Conservation (phyloP, 306 rosid species). For the Trifolium repens region DNA sequence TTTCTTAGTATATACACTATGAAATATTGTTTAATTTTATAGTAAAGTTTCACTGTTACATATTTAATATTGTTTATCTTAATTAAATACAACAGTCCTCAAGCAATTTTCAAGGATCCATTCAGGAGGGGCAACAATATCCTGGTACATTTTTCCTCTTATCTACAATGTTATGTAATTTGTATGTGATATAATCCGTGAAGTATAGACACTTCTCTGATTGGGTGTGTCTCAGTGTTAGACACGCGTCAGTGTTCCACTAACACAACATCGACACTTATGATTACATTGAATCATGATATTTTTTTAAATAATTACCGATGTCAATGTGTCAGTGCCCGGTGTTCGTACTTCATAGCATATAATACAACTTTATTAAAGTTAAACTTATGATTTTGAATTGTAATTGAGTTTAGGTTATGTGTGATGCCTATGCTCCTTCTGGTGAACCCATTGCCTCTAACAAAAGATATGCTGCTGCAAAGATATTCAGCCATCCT, state of each 20-base stretch:
- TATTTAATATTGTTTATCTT: slow-evolving; percentile 5
- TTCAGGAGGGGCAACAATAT: slow-evolving; percentile 85
- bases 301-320: too few species aligned
- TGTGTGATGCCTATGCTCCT: slow-evolving; percentile 73
- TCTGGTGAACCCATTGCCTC: slow-evolving; percentile 73
- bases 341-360: too few species aligned
- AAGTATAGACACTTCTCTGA: too few species aligned
- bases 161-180: not conserved
- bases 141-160: slow-evolving; percentile 54
- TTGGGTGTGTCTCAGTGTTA: too few species aligned
- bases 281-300: too few species aligned
- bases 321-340: too few species aligned
- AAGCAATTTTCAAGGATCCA: slow-evolving; percentile 91
- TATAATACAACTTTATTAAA: not conserved
- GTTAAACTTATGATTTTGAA: not conserved
- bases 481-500: slow-evolving; percentile 69
- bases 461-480: slow-evolving; percentile 70
- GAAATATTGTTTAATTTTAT: too few species aligned
- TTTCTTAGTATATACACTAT: not conserved
- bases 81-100: slow-evolving; percentile 62
- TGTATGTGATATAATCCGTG: not conserved
- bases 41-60: too few species aligned
- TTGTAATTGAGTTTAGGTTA: slow-evolving; percentile 51
- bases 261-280: too few species aligned
- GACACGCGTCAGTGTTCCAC: too few species aligned